Conservation (phyloP, 306 rosid genomes). For the Ceratonia siliqua region DNA sequence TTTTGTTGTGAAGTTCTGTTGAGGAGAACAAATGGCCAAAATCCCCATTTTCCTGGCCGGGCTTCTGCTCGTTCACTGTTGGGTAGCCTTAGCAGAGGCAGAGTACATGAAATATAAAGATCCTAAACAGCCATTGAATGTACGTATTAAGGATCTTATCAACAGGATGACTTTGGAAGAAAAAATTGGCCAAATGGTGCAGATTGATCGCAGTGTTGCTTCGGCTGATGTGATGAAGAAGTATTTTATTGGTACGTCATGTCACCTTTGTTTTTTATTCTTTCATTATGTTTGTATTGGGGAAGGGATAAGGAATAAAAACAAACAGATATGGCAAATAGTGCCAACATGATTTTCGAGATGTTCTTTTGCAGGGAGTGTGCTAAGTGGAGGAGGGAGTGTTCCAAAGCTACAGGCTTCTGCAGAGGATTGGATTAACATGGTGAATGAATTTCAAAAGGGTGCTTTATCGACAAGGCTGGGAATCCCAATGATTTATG, state of each 20-base stretch:
- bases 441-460: slow-evolving; percentile 55
- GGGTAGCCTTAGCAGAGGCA: slow-evolving; percentile 13
- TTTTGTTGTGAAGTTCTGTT: slow-evolving; percentile 8
- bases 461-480: slow-evolving; percentile 50
- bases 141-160: slow-evolving; percentile 34
- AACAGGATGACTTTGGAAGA: slow-evolving; percentile 41
- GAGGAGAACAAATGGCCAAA: slow-evolving; percentile 33
- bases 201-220: slow-evolving; percentile 40
- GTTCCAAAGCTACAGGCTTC: slow-evolving; percentile 48
- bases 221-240: slow-evolving; percentile 32
- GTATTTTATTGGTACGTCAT: slow-evolving; percentile 35
- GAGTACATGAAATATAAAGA: slow-evolving; percentile 42
- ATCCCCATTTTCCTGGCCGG: background rate
- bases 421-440: slow-evolving; percentile 49
- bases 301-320: background rate
- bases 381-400: slow-evolving; percentile 59
- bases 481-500: slow-evolving; percentile 56
- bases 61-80: slow-evolving; percentile 27
- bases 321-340: background rate
- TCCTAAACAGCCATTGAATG: slow-evolving; percentile 40
- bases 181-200: slow-evolving; percentile 45
- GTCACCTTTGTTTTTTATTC: background rate
- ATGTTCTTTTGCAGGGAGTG: slow-evolving; percentile 44
- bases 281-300: background rate
- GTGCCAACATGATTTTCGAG: background rate